Evolutionary conservation across 768 basidiomycete species (phyloP).

Genomic region (Mycena capillaripes): DNA sequence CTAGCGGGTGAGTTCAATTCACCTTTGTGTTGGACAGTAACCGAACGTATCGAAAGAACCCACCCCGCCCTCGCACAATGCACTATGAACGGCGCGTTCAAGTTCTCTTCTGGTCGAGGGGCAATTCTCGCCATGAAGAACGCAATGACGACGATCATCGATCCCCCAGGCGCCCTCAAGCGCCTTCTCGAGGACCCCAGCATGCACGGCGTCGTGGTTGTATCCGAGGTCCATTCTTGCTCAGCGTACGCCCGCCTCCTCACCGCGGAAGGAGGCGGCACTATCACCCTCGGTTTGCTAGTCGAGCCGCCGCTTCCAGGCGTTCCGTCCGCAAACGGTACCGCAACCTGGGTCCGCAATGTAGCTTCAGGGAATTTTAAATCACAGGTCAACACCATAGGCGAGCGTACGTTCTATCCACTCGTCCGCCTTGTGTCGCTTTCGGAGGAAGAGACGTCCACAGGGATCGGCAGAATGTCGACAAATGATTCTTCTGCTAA

Average conservation of each 20-base stretch:
- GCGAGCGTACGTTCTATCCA: slow-evolving; percentile 43
- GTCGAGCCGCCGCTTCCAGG: slow-evolving; percentile 38
- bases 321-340: slow-evolving; percentile 31
- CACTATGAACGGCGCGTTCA: not conserved
- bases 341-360: slow-evolving; percentile 43
- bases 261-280: slow-evolving; percentile 32
- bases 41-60: not conserved
- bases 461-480: slow-evolving; percentile 21
- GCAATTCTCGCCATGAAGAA: slow-evolving; percentile 41
- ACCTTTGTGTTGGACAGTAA: not conserved
- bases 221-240: slow-evolving; percentile 50
- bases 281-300: slow-evolving; percentile 44
- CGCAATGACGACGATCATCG: slow-evolving; percentile 42
- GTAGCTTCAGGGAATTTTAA: slow-evolving; percentile 45
- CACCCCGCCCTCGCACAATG: not conserved
- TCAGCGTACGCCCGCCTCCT: slow-evolving; percentile 50
- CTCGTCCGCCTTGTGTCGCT: slow-evolving; percentile 48
- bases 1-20: not conserved
- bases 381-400: slow-evolving; percentile 38
- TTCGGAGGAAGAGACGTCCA: slow-evolving; percentile 33
- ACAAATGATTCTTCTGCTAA: not conserved
- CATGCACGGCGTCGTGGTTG: slow-evolving; percentile 44
- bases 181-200: slow-evolving; percentile 42
- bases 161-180: slow-evolving; percentile 44
- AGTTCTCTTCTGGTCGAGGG: not conserved